Percentiles rank a stretch among this genome's conserved stretches.
phyloP scores from a whole-genome alignment of 208 protist genomes.

The Herpetomonas tarakana region DNA sequence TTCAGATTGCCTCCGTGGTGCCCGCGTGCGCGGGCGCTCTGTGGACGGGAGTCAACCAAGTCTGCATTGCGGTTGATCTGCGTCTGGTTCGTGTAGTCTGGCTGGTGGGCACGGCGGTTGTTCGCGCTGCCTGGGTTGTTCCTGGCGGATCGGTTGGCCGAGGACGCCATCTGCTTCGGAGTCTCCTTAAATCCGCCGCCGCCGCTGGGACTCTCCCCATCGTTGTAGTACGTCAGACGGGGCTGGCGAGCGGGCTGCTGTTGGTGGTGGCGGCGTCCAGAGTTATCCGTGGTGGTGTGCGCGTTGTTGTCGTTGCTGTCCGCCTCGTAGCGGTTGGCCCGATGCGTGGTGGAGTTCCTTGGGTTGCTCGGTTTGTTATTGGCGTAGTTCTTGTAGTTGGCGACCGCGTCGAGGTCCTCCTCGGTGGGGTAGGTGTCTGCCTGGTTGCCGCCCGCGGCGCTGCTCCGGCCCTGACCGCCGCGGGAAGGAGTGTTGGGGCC shows the following conservation, averaged over 20 bases:
- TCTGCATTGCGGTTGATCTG: background rate
- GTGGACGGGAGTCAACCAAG: background rate
- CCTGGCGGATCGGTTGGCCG: background rate
- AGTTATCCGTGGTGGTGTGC: background rate
- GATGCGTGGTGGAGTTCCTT: background rate
- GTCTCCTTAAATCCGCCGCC: background rate
- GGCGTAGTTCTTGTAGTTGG: background rate
- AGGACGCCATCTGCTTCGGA: background rate
- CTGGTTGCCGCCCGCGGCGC: background rate
- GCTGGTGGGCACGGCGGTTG: background rate
- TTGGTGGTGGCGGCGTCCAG: background rate
- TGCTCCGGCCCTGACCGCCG: too few species aligned
- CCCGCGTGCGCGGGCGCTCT: background rate
- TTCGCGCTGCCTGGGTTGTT: background rate
- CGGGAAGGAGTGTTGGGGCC: too few species aligned
- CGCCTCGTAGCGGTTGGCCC: background rate
- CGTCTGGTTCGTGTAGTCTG: background rate
- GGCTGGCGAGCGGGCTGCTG: background rate
- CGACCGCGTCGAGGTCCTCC: background rate
- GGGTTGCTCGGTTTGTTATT: background rate
- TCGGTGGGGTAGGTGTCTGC: background rate
- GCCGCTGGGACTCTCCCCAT: background rate
- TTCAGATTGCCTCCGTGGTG: background rate
- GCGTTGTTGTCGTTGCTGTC: background rate
- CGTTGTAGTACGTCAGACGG: background rate